These are phyloP conservation scores for Penicillium sp. DNA, from an alignment of 2,329 filamentous ascomycete genomes.

Conservation along the genomic window DNA sequence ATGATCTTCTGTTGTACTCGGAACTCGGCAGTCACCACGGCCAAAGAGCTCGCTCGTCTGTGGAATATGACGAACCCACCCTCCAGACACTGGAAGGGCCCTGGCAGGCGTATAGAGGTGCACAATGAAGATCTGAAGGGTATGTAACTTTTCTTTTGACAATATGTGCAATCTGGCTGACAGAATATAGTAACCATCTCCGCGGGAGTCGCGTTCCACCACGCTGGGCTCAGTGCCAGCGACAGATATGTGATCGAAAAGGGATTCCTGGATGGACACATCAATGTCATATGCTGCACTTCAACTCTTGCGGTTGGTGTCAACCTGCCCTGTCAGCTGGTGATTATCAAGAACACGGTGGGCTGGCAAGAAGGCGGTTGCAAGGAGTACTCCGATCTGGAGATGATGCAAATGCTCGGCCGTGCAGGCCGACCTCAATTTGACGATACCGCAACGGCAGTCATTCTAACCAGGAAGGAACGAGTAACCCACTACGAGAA, in stretches of 20 bases:
- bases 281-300: constrained; percentile 79
- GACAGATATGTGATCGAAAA: constrained; percentile 65
- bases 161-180: constrained; percentile 10
- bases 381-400: constrained; percentile 72
- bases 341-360: constrained; percentile 75
- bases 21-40: constrained; percentile 63
- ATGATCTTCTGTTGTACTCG: constrained; percentile 80
- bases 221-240: constrained; percentile 63
- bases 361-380: constrained; percentile 56
- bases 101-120: constrained; percentile 49
- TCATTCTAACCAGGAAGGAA: constrained; percentile 69
- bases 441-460: constrained; percentile 66
- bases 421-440: constrained; percentile 80
- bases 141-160: constrained; percentile 24
- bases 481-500: constrained; percentile 63
- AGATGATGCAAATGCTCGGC: constrained; percentile 87
- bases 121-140: constrained; percentile 57
- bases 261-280: constrained; percentile 63
- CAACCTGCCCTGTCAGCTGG: constrained; percentile 77
- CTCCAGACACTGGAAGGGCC: constrained; percentile 60
- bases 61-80: constrained; percentile 52
- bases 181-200: constrained; percentile 39
- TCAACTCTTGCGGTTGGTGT: constrained; percentile 79
- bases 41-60: constrained; percentile 60
- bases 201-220: constrained; percentile 72